Conservation (phyloP, 164 flowering plant genomes). For the Kalanchoe fedtschenkoi region DNA sequence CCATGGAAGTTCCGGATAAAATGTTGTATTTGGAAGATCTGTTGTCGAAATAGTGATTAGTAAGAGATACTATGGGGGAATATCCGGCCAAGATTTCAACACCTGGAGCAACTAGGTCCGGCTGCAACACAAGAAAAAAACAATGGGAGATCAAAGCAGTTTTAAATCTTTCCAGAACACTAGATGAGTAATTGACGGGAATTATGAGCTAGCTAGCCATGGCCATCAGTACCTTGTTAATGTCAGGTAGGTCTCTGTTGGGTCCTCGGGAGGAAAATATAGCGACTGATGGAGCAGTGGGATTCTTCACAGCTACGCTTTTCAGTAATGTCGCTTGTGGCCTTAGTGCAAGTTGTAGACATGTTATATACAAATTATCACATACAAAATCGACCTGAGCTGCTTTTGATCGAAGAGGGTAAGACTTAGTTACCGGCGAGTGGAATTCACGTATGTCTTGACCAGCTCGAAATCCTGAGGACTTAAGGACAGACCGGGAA, state of each 20-base stretch:
- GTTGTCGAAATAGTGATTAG: not conserved
- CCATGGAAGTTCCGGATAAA: slow-evolving; percentile 17
- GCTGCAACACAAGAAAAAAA: not conserved
- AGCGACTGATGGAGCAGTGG: slow-evolving; percentile 12
- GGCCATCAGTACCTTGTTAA: too few species aligned
- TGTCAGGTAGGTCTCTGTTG: too few species aligned
- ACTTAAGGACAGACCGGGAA: slow-evolving; percentile 7
- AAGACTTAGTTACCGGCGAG: too few species aligned
- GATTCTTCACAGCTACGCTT: slow-evolving; percentile 7
- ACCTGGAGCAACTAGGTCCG: too few species aligned
- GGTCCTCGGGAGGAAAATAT: too few species aligned
- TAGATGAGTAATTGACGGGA: not conserved
- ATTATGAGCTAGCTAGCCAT: too few species aligned
- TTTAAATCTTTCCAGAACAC: not conserved
- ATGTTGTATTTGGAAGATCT: slow-evolving; percentile 7
- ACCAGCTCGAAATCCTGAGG: not conserved
- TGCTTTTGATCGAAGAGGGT: too few species aligned
- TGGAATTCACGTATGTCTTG: slow-evolving; percentile 11
- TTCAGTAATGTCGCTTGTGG: slow-evolving; percentile 7
- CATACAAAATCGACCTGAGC: not conserved
- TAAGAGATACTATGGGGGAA: slow-evolving; percentile 3
- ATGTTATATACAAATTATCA: not conserved
- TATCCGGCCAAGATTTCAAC: slow-evolving; percentile 12
- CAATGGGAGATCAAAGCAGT: too few species aligned
- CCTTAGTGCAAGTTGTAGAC: not conserved